Conservation (phyloP, 305 asterid species). For the Caryopteris hybrid region DNA sequence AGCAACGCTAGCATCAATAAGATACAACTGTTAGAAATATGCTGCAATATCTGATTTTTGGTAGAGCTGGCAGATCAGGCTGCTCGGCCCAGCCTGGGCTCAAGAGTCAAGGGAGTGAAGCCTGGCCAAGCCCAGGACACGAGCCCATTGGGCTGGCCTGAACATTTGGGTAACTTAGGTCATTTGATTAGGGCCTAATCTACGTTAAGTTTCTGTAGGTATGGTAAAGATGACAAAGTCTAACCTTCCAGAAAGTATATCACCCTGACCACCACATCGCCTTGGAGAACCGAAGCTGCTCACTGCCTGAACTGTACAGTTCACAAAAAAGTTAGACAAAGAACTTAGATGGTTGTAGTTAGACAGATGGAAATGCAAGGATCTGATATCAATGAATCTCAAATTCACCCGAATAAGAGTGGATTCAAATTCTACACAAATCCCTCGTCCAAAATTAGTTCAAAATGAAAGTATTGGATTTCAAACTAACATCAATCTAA, state of each 20-base stretch:
- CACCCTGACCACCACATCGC: conserved; percentile 99
- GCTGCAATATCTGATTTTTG: not conserved
- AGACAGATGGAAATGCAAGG: not conserved
- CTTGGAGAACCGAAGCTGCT: conserved; percentile 82
- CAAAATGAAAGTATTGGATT: not conserved
- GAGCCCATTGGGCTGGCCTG: too few species aligned
- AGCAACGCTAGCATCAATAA: conserved; percentile 58
- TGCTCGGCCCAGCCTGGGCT: not conserved
- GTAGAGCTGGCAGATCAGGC: not conserved
- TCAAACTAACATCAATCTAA: not conserved
- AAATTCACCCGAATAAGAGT: not conserved
- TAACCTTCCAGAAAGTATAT: conserved; percentile 94
- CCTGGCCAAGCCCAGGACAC: too few species aligned
- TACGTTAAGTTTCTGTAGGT: not conserved
- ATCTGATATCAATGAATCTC: not conserved
- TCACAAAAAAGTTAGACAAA: not conserved
- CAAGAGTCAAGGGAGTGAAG: not conserved
- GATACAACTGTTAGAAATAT: not conserved
- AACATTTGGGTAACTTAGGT: not conserved
- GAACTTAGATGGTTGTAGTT: not conserved
- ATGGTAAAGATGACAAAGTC: conserved; percentile 1
- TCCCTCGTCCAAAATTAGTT: not conserved
- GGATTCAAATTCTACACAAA: not conserved
- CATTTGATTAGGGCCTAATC: too few species aligned
- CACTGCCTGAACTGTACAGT: conserved; percentile 55